A percentile compares a stretch with the other conserved stretches of the same genome.
Evolutionary conservation across 2,329 filamentous ascomycete genomes (phyloP).

Genomic region (Xylaria sp.): DNA sequence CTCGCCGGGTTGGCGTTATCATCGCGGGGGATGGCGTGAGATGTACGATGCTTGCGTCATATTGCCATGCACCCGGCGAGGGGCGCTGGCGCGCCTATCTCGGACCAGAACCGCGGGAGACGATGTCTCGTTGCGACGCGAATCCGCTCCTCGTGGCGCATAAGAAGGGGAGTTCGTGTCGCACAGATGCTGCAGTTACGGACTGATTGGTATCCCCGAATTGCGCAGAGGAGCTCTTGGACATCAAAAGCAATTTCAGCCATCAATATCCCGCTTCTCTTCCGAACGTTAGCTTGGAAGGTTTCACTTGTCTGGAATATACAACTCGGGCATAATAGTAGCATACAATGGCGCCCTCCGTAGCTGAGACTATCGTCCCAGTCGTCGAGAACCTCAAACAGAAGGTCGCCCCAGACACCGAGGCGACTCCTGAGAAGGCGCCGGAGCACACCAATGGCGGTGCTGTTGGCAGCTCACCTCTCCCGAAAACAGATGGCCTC

Average conservation of each 20-base stretch:
- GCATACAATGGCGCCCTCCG: slow-evolving; percentile 42
- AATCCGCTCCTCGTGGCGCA: slow-evolving; percentile 8
- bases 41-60: slow-evolving; percentile 34
- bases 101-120: slow-evolving; percentile 21
- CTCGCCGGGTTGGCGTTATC: slow-evolving; percentile 31
- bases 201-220: not conserved
- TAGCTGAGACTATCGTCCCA: slow-evolving; percentile 42
- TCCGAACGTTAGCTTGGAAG: not conserved
- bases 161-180: slow-evolving; percentile 25
- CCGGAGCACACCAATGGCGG: slow-evolving; percentile 25
- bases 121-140: slow-evolving; percentile 6
- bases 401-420: slow-evolving; percentile 32
- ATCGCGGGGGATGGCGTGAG: slow-evolving; percentile 32
- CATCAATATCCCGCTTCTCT: not conserved
- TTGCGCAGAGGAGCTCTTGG: slow-evolving; percentile 6
- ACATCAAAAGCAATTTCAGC: not conserved
- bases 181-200: not conserved
- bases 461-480: slow-evolving; percentile 33
- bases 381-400: slow-evolving; percentile 43
- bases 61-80: slow-evolving; percentile 19
- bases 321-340: not conserved
- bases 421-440: slow-evolving; percentile 29
- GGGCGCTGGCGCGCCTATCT: slow-evolving; percentile 24
- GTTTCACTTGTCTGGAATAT: not conserved
- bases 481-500: slow-evolving; percentile 21